These are phyloP conservation scores for Backusella sp. DNA, from an alignment of 192 early-diverging fungal genomes.

Conservation along the genomic window DNA sequence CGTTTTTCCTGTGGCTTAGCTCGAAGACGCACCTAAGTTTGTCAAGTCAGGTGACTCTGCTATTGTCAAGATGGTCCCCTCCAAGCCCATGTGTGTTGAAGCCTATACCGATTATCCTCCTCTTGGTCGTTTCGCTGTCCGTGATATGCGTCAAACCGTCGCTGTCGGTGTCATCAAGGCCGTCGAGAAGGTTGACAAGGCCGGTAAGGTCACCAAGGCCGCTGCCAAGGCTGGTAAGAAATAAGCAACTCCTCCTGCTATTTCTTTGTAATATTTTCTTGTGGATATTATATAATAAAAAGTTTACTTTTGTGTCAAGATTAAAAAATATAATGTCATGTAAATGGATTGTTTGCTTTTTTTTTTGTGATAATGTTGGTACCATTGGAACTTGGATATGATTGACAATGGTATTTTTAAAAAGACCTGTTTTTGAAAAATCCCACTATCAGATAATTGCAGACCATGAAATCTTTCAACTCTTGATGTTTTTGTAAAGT, in stretches of 20 bases:
- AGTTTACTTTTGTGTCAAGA: no score
- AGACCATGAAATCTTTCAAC: no score
- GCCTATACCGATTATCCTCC: conserved; percentile 90
- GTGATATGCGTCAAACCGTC: conserved; percentile 98
- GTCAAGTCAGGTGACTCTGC: conserved; percentile 94
- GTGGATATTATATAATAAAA: neutral
- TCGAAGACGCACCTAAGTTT: conserved; percentile 87
- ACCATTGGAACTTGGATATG: no score
- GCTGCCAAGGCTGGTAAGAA: conserved; percentile 79
- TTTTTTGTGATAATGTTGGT: no score
- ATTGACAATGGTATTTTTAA: no score
- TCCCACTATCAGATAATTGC: no score
- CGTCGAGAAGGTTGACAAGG: conserved; percentile 82
- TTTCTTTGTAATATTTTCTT: conserved; percentile 6
- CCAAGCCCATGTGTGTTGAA: conserved; percentile 98
- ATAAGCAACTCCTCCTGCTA: conserved; percentile 40
- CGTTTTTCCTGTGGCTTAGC: no score
- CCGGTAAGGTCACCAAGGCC: conserved; percentile 75
- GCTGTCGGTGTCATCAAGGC: conserved; percentile 97
- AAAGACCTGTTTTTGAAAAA: no score
- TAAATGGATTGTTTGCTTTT: no score
- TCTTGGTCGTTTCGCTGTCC: conserved; percentile 96
- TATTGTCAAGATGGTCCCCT: conserved; percentile 93
- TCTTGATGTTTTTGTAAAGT: no score
- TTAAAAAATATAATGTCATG: no score